A percentile compares a stretch with the other conserved stretches of the same genome.
Evolutionary conservation across 176 grass and related monocot species (phyloP).

Genomic region (Rhynchospora pubera): DNA sequence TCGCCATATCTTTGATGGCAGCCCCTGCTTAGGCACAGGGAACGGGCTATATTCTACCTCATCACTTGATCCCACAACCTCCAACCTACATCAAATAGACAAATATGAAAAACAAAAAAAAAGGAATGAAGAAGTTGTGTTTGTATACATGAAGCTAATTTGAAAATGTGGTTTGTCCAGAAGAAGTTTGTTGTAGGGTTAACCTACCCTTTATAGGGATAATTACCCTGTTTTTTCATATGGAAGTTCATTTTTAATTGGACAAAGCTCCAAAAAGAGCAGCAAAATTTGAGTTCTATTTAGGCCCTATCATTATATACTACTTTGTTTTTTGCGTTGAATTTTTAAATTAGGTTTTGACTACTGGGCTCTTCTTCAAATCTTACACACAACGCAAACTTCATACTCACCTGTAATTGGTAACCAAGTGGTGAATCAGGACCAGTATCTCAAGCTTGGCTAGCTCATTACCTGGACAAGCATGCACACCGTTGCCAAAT

Average conservation of each 20-base stretch:
- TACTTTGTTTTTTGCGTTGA: background rate
- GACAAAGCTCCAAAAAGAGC: background rate
- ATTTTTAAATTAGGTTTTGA: constrained; percentile 17
- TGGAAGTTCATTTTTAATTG: background rate
- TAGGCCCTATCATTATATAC: background rate
- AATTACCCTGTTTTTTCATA: background rate
- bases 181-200: background rate
- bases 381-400: background rate
- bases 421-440: constrained; percentile 86
- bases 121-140: background rate
- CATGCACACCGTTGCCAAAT: constrained; percentile 71
- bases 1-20: constrained; percentile 46
- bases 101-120: too few species aligned
- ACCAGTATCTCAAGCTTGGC: constrained; percentile 91
- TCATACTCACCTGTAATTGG: constrained; percentile 62
- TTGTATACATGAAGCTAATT: background rate
- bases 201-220: background rate
- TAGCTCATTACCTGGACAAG: constrained; percentile 83
- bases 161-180: background rate
- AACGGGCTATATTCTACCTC: constrained; percentile 93
- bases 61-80: constrained; percentile 36
- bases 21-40: constrained; percentile 75
- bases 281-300: background rate
- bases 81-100: constrained; percentile 41
- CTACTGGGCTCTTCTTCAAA: background rate